Base-by-base conservation (phyloP, 2,329 filamentous ascomycete species). In the Lachnum nothofagi region DNA sequence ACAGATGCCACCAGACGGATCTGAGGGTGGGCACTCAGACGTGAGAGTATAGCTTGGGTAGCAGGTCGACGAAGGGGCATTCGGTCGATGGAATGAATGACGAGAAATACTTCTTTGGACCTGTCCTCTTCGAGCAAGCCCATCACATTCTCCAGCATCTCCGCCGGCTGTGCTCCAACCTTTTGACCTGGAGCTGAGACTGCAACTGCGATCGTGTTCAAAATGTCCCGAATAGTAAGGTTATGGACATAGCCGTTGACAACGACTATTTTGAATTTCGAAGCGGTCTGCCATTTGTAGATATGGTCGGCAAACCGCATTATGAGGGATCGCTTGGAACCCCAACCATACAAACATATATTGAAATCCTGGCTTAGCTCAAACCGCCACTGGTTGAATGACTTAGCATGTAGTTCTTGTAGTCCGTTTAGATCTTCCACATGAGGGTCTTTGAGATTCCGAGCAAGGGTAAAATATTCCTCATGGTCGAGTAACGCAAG, bases 331-430 rank as follows among this genome's bases (percentile, higher is more conserved):
- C 87, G 78, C 68, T 98, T 98, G 2, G 90, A 95, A 1, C 93
- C 93, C 65, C 89, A 95, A 24, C 93, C 93, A 65, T 94, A 96
- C 0, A 96, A 71, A 64, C 93, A 95, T 44, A 97, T 74, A 61
- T 88, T 90, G 72, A 95, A 97, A 19, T 83, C 83, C 65, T 95
- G 82, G 4, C 82, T 76, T 14, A 97, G 77, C 71, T 98, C 93
- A 65, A 97, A 96, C 0, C 78, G 72, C 93, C 93, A 98, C 65
- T 97, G 93, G 1, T 85, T 79, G 65, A 95, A 97, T 0, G 86
- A 89, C 52, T 86, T 81, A 38, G 81, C 74, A 64, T 97, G 91
- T 19, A 95, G 70, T 5, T 81, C 77, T 57, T 86, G 76, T 22
- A 98, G 72, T 55, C 86, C 85, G 16, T 79, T 74, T 43, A 87